phyloP scores from a whole-genome alignment of 805 yeast species.

The Cyberlindnera petersonii region DNA sequence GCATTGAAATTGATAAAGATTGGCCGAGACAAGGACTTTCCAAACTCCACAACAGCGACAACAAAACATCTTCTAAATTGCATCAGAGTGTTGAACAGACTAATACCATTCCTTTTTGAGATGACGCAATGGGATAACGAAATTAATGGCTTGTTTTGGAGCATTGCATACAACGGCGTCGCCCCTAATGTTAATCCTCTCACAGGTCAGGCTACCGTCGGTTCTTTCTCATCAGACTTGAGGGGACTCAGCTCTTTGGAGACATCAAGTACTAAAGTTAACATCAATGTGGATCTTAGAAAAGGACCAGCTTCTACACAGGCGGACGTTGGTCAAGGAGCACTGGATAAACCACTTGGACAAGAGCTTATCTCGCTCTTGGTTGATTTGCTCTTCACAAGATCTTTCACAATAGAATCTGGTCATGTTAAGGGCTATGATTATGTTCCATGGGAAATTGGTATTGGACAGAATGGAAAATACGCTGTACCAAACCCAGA shows the following conservation, averaged over 20 bases:
- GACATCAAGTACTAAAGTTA: constrained; percentile 16
- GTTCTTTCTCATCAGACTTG: constrained; percentile 27
- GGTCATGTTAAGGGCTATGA: constrained; percentile 30
- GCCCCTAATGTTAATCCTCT: constrained; percentile 1
- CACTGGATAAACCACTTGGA: constrained; percentile 28
- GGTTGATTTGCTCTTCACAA: constrained; percentile 48
- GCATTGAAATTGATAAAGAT: constrained; percentile 30
- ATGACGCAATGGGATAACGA: constrained; percentile 28
- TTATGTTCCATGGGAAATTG: constrained; percentile 71
- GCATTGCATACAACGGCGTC: constrained; percentile 19
- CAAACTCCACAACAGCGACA: constrained; percentile 21
- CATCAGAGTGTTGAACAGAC: constrained; percentile 56
- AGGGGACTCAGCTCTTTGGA: constrained; percentile 17
- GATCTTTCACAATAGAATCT: constrained; percentile 49
- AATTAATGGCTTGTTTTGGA: constrained; percentile 43
- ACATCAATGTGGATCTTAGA: constrained; percentile 14
- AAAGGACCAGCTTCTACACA: constrained; percentile 18
- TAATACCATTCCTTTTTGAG: constrained; percentile 70
- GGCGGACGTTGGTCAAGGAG: constrained; percentile 16
- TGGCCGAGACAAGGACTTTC: constrained; percentile 25
- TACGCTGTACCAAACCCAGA: constrained; percentile 35
- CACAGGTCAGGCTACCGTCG: constrained; percentile 24
- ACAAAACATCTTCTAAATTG: constrained; percentile 50
- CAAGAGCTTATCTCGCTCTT: constrained; percentile 35
- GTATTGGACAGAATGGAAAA: constrained; percentile 48